Conservation (phyloP, 2,329 filamentous ascomycete genomes). For the Botrytis cinerea region DNA sequence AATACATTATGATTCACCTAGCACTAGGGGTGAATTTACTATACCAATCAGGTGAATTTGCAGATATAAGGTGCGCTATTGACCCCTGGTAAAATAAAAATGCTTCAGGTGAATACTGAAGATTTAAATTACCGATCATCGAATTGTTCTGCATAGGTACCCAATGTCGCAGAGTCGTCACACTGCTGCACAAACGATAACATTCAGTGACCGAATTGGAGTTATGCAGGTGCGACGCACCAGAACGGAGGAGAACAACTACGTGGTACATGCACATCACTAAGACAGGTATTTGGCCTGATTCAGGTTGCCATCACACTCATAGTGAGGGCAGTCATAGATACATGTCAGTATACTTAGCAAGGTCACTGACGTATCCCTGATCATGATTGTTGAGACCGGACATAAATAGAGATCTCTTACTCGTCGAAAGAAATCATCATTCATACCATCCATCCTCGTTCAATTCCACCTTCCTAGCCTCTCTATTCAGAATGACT, state of each 20-base stretch:
- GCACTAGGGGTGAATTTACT: background rate
- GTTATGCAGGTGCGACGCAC: background rate
- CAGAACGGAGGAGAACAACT: background rate
- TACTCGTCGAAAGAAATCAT: background rate
- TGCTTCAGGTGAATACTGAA: background rate
- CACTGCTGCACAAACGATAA: background rate
- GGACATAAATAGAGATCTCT: background rate
- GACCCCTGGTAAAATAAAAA: background rate
- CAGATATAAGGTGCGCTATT: background rate
- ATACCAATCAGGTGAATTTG: background rate
- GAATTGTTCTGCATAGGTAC: background rate
- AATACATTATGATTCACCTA: background rate
- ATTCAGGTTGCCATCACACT: background rate
- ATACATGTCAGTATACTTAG: background rate
- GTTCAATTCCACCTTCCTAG: background rate
- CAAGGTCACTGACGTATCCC: background rate
- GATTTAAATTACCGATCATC: background rate
- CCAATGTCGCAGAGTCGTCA: background rate
- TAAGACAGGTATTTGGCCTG: background rate
- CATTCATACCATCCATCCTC: background rate
- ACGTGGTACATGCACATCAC: background rate
- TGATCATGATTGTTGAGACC: background rate
- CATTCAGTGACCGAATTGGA: background rate
- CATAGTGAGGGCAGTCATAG: background rate
- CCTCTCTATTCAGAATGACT: background rate